A percentile compares a stretch with the other conserved stretches of the same genome.
Evolutionary conservation across 495 filamentous ascomycete species (phyloP).

Genomic region (Aspergillus bertholletiae): DNA sequence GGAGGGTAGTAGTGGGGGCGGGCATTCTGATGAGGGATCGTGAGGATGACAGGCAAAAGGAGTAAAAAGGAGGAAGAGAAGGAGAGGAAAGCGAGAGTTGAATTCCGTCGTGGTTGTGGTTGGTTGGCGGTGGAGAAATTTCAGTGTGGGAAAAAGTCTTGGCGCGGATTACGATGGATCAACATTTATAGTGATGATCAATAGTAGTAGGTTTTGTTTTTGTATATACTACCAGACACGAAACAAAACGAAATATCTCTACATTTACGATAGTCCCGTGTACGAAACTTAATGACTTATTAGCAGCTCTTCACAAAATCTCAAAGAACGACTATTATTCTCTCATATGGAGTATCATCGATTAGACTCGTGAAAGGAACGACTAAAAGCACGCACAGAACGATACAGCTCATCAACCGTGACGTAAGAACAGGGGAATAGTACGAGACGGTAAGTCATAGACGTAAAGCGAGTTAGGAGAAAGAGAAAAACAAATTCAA

Average conservation of each 20-base stretch:
- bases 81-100: constrained; percentile 18
- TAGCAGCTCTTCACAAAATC: neutral
- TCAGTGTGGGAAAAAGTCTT: constrained; percentile 48
- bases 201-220: neutral
- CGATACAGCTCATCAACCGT: neutral
- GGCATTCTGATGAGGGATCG: constrained; percentile 39
- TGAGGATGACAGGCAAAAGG: constrained; percentile 9
- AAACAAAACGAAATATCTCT: too few relatives aligned
- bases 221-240: too few relatives aligned
- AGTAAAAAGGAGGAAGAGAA: constrained; percentile 16
- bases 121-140: constrained; percentile 47
- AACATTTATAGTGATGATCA: neutral
- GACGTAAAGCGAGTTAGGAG: neutral
- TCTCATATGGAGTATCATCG: neutral
- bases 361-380: neutral
- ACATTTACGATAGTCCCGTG: too few relatives aligned
- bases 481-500: neutral
- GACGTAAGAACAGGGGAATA: constrained; percentile 19
- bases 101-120: constrained; percentile 15
- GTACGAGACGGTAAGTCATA: constrained; percentile 2
- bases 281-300: too few relatives aligned
- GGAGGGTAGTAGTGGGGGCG: constrained; percentile 57
- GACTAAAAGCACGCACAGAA: neutral
- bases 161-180: constrained; percentile 17
- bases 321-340: neutral